Conservation (phyloP, 495 filamentous ascomycete genomes). For the Aspergillus cristatus region DNA sequence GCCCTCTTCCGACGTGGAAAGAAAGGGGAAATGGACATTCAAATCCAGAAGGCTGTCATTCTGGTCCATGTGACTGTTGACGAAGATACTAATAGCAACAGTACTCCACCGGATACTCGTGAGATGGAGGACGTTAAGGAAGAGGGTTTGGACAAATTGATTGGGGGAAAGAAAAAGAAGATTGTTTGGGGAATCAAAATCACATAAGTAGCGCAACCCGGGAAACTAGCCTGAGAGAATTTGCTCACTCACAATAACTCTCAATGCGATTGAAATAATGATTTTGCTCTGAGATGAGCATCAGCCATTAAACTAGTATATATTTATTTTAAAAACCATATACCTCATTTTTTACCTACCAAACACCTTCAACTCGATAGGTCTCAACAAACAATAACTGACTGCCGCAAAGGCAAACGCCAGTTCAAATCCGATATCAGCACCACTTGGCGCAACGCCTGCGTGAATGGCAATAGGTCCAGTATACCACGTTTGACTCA, state of each 20-base stretch:
- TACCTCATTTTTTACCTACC: slow-evolving; percentile 18
- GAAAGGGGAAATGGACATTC: background rate
- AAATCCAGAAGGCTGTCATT: slow-evolving; percentile 2
- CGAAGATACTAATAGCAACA: too few species aligned
- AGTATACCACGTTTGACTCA: slow-evolving; percentile 67
- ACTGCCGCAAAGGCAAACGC: slow-evolving; percentile 34
- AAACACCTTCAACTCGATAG: slow-evolving; percentile 26
- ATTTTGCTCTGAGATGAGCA: too few species aligned
- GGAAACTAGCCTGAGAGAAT: too few species aligned
- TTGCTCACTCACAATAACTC: too few species aligned
- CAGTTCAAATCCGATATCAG: slow-evolving; percentile 70
- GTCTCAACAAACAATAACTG: slow-evolving; percentile 24
- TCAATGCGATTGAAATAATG: too few species aligned
- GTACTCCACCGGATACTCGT: too few species aligned
- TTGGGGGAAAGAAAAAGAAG: too few species aligned
- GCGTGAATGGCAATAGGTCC: slow-evolving; percentile 62
- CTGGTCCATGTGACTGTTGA: background rate
- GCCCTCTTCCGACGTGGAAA: background rate
- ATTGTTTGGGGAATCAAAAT: too few species aligned
- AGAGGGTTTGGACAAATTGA: too few species aligned
- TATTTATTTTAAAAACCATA: background rate
- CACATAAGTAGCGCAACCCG: too few species aligned
- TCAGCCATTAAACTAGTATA: background rate
- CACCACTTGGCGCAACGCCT: slow-evolving; percentile 47
- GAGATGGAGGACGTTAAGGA: too few species aligned